A percentile compares a stretch with the other conserved stretches of the same genome.
These are phyloP conservation scores for Phytophthora meadii DNA, from an alignment of 352 stramenopile species.

Conservation along the genomic window DNA sequence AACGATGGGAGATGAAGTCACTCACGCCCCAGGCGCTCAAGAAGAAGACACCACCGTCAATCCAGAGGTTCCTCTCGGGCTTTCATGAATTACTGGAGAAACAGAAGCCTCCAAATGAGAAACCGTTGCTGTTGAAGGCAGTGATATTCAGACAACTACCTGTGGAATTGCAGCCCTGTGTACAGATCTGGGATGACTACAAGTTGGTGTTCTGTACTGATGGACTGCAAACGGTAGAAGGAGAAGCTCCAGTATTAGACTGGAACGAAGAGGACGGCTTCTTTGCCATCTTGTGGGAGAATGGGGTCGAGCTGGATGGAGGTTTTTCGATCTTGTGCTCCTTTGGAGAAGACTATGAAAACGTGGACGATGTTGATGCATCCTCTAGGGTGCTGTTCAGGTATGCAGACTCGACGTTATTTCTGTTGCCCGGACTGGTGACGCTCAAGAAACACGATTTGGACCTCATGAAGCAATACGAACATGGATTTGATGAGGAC, in stretches of 20 bases:
- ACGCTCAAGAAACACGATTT: slow-evolving; percentile 77
- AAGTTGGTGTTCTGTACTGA: slow-evolving; percentile 73
- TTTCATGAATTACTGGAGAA: slow-evolving; percentile 68
- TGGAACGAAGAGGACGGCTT: slow-evolving; percentile 86
- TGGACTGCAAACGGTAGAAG: slow-evolving; percentile 17
- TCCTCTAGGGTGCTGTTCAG: slow-evolving; percentile 78
- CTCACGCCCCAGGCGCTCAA: slow-evolving; percentile 67
- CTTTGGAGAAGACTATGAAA: slow-evolving; percentile 81
- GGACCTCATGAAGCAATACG: slow-evolving; percentile 89
- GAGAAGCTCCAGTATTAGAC: slow-evolving; percentile 62
- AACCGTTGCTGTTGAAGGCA: slow-evolving; percentile 78
- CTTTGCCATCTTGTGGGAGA: slow-evolving; percentile 83
- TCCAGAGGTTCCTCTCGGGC: slow-evolving; percentile 73
- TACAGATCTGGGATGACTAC: slow-evolving; percentile 89
- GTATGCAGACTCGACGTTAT: slow-evolving; percentile 85
- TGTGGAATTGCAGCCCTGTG: slow-evolving; percentile 73
- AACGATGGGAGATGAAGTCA: slow-evolving; percentile 78
- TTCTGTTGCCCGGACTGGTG: slow-evolving; percentile 68
- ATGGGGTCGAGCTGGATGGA: slow-evolving; percentile 74
- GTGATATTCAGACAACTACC: slow-evolving; percentile 79
- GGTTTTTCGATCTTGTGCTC: slow-evolving; percentile 88
- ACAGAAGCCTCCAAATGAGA: slow-evolving; percentile 63
- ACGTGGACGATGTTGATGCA: slow-evolving; percentile 59
- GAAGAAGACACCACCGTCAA: slow-evolving; percentile 78
- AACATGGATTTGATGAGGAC: slow-evolving; percentile 83